These are phyloP conservation scores for Boletus smithii DNA, from an alignment of 1,284 basidiomycete species.

Conservation along the genomic window DNA sequence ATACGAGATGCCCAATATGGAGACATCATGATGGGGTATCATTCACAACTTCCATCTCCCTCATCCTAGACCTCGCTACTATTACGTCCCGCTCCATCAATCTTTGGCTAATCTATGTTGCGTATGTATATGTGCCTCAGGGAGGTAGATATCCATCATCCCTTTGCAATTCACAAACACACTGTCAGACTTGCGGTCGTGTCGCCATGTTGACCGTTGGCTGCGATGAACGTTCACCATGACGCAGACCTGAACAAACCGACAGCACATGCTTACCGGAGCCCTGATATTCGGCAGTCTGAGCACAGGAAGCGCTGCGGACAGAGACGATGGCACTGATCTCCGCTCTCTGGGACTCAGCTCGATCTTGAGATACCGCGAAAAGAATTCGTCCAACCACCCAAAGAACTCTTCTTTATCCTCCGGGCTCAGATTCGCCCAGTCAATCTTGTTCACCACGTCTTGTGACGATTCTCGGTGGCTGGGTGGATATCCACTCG, in stretches of 20 bases:
- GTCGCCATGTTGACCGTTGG: slow-evolving; percentile 21
- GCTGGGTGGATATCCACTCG: slow-evolving; percentile 26
- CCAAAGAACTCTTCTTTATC: slow-evolving; percentile 72
- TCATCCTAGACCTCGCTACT: slow-evolving; percentile 16
- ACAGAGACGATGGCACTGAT: neutral
- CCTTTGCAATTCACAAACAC: slow-evolving; percentile 1
- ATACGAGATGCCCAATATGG: slow-evolving; percentile 1
- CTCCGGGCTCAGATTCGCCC: slow-evolving; percentile 58
- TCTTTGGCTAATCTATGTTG: slow-evolving; percentile 18
- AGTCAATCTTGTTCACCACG: slow-evolving; percentile 47
- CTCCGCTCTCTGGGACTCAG: slow-evolving; percentile 13
- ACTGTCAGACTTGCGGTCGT: slow-evolving; percentile 18
- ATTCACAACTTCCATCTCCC: slow-evolving; percentile 1
- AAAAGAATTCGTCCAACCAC: slow-evolving; percentile 78
- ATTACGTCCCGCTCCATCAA: slow-evolving; percentile 12
- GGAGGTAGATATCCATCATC: slow-evolving; percentile 5
- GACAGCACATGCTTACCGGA: slow-evolving; percentile 16
- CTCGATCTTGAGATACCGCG: slow-evolving; percentile 36
- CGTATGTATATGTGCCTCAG: slow-evolving; percentile 11
- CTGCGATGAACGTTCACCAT: slow-evolving; percentile 8
- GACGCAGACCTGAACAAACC: neutral
- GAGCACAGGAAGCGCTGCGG: neutral
- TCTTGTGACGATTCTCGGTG: slow-evolving; percentile 7
- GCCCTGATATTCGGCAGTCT: neutral
- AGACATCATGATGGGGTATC: slow-evolving; percentile 1